Evolutionary conservation across 1,284 basidiomycete genomes (phyloP).

Genomic region (Chiua sp.): DNA sequence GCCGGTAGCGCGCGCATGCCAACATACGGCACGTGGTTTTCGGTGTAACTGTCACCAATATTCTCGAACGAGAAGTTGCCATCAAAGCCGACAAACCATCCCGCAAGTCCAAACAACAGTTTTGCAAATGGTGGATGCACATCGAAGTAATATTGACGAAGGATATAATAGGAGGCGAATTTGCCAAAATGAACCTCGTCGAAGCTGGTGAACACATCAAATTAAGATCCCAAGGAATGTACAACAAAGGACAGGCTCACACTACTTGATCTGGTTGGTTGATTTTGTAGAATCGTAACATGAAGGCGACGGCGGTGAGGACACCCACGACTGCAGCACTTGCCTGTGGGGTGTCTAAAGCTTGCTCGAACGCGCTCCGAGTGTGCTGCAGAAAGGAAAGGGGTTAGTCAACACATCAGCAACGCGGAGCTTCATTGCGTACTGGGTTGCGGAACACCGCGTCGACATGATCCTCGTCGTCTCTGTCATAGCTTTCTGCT

Average conservation of each 20-base stretch:
- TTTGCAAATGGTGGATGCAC: constrained; percentile 98
- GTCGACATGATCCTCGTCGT: constrained; percentile 43
- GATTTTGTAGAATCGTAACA: constrained; percentile 92
- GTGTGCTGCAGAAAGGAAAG: constrained; percentile 41
- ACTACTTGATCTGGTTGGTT: constrained; percentile 94
- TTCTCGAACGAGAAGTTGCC: constrained; percentile 94
- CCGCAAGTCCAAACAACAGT: constrained; percentile 89
- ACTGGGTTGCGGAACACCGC: constrained; percentile 36
- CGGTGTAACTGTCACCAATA: constrained; percentile 94
- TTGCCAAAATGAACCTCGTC: constrained; percentile 98
- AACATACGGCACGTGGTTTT: constrained; percentile 90
- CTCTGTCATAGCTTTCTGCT: constrained; percentile 35
- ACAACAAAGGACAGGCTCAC: constrained; percentile 53
- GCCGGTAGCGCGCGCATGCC: constrained; percentile 94
- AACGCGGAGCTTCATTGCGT: constrained; percentile 7
- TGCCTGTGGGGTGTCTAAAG: constrained; percentile 63
- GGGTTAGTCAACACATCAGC: constrained; percentile 9
- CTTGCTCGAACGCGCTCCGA: constrained; percentile 62
- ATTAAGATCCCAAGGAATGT: neutral
- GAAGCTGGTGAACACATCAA: constrained; percentile 60
- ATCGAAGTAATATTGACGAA: constrained; percentile 97
- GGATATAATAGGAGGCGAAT: constrained; percentile 92
- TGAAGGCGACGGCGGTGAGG: constrained; percentile 79
- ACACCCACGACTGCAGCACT: constrained; percentile 62
- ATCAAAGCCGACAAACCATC: constrained; percentile 97